Base-by-base conservation (phyloP, 176 grass and related monocot genomes). In the Eleusine indica region DNA sequence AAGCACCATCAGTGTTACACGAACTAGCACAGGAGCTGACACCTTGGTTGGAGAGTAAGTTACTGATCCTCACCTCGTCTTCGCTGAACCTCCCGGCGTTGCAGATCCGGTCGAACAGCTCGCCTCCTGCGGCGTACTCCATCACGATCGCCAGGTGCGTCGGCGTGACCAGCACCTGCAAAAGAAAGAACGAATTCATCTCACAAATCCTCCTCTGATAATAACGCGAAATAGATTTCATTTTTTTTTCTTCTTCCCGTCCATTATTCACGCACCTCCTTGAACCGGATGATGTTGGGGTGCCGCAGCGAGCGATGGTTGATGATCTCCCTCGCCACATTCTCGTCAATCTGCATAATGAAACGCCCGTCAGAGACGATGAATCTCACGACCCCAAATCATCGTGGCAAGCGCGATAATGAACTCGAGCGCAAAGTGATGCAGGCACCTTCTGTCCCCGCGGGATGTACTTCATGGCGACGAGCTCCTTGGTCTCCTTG, bases 381-480 rank as follows among this genome's bases (percentile, higher is more conserved):
- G 3, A 78, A 35, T 43, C 32, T 46, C 44, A n/a, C 70, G 4
- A 22, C 30, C 14, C 14, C 40, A 40, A 49, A 30, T 35, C 32
- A 52, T 16, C 14, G 5, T n/a, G 6, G 30, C 4, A 4, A 19
- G 5, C 17, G 22, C 44, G 47, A 10, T 6, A 21, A 14, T 1
- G 19, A 54, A 12, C 5, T 3, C 25, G 15, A 74, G 29, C 41
- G 60, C 28, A 30, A 37, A 22, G 21, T 10, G 58, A 7, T 21
- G 42, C 18, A 35, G 25, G 53, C 41, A 90, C 91, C 91, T 94
- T 97, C 30, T 84, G 85, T 25, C 94, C 94, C 3, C 94, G 80
- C 2, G 91, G 91, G 86, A 97, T 94, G 80, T 94, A 94, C 87
- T 97, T 97, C 89, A 97, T 94, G 80, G 94, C 94, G 79, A 97